Evolutionary conservation across 768 basidiomycete genomes (phyloP), one percentile per base, ranked within the genome.

Genomic region (Rhodotorula taiwanensis): DNA sequence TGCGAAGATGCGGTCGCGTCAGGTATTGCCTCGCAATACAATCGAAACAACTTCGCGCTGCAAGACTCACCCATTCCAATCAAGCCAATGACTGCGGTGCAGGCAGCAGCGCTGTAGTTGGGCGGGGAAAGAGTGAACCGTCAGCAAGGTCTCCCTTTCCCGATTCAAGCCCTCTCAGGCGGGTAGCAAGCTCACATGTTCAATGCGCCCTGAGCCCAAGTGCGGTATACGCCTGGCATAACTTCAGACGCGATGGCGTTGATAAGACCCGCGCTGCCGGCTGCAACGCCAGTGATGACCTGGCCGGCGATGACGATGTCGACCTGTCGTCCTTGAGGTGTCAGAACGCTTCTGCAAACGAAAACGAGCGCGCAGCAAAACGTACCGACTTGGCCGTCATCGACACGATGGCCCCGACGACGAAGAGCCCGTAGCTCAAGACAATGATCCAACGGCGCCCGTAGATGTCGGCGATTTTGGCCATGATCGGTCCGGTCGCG

Each of bases 401-500:
- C 25, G 23, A 30, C 28, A 59, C 21, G 18, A 59, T 59, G 28
- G 57, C 31, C 3, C 23, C 27, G 39, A 51, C 21, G 36, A 47
- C 36, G 39, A 34, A 59, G 47, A 59, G 36, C 10, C 10, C 3
- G 27, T 50, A 23, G 18, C 28, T 51, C 20, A 25, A 20, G 21
- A 31, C 1, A 33, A 59, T 49, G 57, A 59, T 28, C 20, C 25
- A 59, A 16, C 57, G 57, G 14, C 57, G 45, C 10, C 57, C 57
- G 49, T 59, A 59, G 10, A 59, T 11, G 48, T 59, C 57, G 0
- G 48, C n/a, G 49, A 59, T 51, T 31, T 36, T 50, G 36, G 31
- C 49, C 4, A 59, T 7, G 13, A 59, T 59, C 1, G 57, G 57
- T 0, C 57, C 57, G 5, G 57, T 59, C 7, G 25, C 57, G 27